These are phyloP conservation scores for Epichloe festucae DNA, from an alignment of 2,329 filamentous ascomycete genomes.

Conservation along the genomic window DNA sequence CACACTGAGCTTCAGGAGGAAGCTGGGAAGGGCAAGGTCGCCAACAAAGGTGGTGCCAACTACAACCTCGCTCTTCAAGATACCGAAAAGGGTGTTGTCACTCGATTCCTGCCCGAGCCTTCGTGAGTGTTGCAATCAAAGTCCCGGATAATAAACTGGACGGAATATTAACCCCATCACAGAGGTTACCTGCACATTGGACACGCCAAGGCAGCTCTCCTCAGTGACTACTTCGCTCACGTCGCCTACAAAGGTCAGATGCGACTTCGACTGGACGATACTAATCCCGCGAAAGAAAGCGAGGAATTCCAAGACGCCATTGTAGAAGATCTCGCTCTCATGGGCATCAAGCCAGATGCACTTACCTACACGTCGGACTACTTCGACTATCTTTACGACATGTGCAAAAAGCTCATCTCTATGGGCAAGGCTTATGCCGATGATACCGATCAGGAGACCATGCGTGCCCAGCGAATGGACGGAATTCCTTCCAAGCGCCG, in stretches of 20 bases:
- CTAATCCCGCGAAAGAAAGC: constrained; percentile 95
- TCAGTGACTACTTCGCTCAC: constrained; percentile 96
- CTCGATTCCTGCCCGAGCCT: constrained; percentile 86
- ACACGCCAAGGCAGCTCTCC: constrained; percentile 82
- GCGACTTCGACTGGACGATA: constrained; percentile 89
- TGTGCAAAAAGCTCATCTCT: constrained; percentile 72
- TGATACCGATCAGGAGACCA: constrained; percentile 80
- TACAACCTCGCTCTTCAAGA: constrained; percentile 82
- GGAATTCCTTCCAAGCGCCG: constrained; percentile 72
- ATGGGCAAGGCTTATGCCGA: constrained; percentile 86
- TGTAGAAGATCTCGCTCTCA: constrained; percentile 75
- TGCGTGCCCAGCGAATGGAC: constrained; percentile 74
- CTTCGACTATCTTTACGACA: constrained; percentile 83
- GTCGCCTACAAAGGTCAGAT: constrained; percentile 85
- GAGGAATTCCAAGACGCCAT: constrained; percentile 93
- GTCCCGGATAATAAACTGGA: not conserved
- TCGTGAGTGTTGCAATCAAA: constrained; percentile 41
- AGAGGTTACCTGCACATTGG: constrained; percentile 86
- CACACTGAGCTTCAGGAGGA: constrained; percentile 65
- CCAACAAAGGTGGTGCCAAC: constrained; percentile 67
- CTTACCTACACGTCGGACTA: constrained; percentile 90
- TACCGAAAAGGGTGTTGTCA: constrained; percentile 79
- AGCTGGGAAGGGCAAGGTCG: constrained; percentile 56
- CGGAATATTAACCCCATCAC: constrained; percentile 4
- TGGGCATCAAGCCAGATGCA: constrained; percentile 82